Evolutionary conservation across 495 filamentous ascomycete species (phyloP).

Genomic region (Penicillium argentinense): DNA sequence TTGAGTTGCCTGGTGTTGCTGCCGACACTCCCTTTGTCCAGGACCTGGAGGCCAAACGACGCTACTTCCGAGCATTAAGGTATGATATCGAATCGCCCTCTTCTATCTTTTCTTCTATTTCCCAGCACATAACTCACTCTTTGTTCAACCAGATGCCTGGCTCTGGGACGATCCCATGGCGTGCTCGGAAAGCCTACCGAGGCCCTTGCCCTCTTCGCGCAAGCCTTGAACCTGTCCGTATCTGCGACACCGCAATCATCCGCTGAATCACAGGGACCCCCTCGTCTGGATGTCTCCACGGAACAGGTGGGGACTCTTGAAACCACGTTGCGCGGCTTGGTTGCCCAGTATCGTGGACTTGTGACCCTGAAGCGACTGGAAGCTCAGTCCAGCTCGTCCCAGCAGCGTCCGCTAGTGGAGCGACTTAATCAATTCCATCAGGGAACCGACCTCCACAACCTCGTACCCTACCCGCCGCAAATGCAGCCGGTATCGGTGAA

Average conservation of each 20-base stretch:
- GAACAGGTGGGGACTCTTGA: conserved; percentile 56
- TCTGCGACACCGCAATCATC: conserved; percentile 35
- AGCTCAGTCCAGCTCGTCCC: conserved; percentile 28
- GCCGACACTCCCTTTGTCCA: conserved; percentile 73
- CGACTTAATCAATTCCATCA: conserved; percentile 71
- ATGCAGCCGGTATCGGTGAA: conserved; percentile 87
- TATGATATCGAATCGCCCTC: conserved; percentile 37
- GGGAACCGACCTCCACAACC: conserved; percentile 67
- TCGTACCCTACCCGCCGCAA: conserved; percentile 84
- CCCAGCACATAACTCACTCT: conserved; percentile 4
- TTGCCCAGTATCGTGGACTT: conserved; percentile 76
- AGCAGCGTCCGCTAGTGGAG: conserved; percentile 61
- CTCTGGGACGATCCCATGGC: conserved; percentile 81
- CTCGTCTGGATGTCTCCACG: conserved; percentile 60
- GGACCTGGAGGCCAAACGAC: conserved; percentile 72
- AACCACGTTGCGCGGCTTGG: conserved; percentile 60
- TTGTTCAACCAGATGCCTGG: conserved; percentile 61
- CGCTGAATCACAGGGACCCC: conserved; percentile 34
- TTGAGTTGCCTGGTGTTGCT: conserved; percentile 87
- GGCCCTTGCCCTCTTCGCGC: conserved; percentile 78
- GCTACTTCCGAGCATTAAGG: conserved; percentile 89
- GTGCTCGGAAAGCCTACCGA: conserved; percentile 71
- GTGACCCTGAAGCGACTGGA: conserved; percentile 70
- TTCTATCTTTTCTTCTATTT: background rate
- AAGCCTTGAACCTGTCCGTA: conserved; percentile 57